Conservation (phyloP, 208 protist species). For the Acanthamoeba sp. region DNA sequence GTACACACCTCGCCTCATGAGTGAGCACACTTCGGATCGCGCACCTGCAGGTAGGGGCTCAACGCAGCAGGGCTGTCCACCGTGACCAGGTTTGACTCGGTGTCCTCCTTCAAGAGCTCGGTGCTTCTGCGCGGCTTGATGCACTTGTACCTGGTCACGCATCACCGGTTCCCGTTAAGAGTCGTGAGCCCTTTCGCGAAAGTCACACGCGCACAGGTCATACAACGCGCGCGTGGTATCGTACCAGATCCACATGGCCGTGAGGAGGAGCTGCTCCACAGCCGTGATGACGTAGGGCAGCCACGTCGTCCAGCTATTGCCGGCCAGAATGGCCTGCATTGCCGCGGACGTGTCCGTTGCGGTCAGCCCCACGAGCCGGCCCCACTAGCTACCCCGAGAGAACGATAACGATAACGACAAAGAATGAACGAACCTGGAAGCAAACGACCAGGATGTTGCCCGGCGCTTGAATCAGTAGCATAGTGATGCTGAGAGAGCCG, state of each 20-base stretch:
- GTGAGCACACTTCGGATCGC: too few relatives aligned
- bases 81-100: not conserved
- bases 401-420: not conserved
- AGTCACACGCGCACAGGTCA: too few relatives aligned
- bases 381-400: too few relatives aligned
- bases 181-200: too few relatives aligned
- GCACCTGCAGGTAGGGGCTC: not conserved
- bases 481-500: slow-evolving; percentile 25
- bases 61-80: not conserved
- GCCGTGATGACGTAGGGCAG: slow-evolving; percentile 55
- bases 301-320: slow-evolving; percentile 60
- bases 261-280: slow-evolving; percentile 29
- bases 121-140: not conserved
- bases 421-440: slow-evolving; percentile 30
- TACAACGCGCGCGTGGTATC: not conserved
- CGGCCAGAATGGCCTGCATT: slow-evolving; percentile 1
- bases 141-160: slow-evolving; percentile 55
- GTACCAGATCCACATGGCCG: slow-evolving; percentile 27
- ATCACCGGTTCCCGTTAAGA: too few relatives aligned
- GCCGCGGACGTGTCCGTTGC: too few relatives aligned
- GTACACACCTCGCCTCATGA: too few relatives aligned
- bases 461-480: slow-evolving; percentile 38
- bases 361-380: too few relatives aligned
- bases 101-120: not conserved
- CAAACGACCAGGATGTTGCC: slow-evolving; percentile 27